phyloP scores from a whole-genome alignment of 495 filamentous ascomycete species.

The Ramalina intermedia region DNA sequence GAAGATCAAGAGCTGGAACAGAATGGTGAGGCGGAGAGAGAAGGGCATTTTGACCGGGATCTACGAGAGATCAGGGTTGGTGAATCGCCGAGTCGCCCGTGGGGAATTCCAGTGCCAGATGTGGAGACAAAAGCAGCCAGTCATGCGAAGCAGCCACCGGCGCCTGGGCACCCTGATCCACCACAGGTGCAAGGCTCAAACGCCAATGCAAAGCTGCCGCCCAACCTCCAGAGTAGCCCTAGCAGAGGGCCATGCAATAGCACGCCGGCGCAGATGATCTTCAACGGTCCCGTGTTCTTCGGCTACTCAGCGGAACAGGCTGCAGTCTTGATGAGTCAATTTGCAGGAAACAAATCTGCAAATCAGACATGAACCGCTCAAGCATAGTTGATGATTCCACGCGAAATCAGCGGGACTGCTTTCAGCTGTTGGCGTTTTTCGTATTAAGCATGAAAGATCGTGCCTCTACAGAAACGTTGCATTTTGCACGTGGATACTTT shows the following conservation, averaged over 20 bases:
- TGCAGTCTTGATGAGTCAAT: constrained; percentile 50
- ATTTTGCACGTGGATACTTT: no score
- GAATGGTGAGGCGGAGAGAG: constrained; percentile 23
- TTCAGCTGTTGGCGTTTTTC: no score
- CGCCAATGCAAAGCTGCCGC: neutral
- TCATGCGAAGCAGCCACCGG: no score
- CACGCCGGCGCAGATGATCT: constrained; percentile 49
- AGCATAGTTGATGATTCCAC: neutral
- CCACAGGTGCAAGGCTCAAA: neutral
- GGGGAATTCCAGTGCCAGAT: constrained; percentile 70
- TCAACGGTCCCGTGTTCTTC: constrained; percentile 81
- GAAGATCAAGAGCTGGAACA: constrained; percentile 23
- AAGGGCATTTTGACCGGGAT: constrained; percentile 58
- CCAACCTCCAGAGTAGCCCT: neutral
- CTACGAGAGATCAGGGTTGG: constrained; percentile 73
- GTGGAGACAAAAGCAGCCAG: constrained; percentile 20
- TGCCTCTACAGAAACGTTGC: no score
- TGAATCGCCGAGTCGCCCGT: constrained; percentile 78
- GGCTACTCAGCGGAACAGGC: constrained; percentile 74
- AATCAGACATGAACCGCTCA: neutral
- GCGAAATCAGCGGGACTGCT: no score
- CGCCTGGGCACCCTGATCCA: neutral
- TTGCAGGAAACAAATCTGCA: neutral
- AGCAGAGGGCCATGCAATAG: neutral
- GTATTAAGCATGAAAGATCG: no score